Percentiles rank a stretch among this genome's conserved stretches.
Conservation (phyloP, 306 rosid species). For the Nissolia schottii region DNA sequence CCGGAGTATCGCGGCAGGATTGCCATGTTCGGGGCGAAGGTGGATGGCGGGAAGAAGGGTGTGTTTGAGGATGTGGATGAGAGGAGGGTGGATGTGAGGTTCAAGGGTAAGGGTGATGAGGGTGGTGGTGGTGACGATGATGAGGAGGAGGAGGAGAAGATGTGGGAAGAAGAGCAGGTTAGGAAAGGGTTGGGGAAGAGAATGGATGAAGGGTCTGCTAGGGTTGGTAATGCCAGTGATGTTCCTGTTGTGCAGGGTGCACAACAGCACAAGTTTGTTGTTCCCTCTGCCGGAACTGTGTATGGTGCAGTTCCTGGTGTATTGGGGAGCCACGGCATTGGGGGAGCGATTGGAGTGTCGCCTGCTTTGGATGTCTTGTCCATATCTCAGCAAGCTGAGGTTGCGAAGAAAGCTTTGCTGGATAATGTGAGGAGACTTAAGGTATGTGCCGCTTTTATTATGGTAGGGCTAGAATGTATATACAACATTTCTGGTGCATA, state of each 20-base stretch:
- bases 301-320: conserved; percentile 36
- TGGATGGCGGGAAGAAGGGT: conserved; percentile 66
- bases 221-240: conserved; percentile 38
- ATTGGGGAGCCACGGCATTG: conserved; percentile 45
- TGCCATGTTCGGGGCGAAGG: conserved; percentile 77
- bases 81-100: conserved; percentile 34
- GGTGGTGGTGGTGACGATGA: not conserved
- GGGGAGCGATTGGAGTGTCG: conserved; percentile 44
- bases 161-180: conserved; percentile 97
- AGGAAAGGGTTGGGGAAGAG: conserved; percentile 95
- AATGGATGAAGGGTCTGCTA: conserved; percentile 69
- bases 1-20: conserved; percentile 74
- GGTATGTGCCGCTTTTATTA: conserved; percentile 38
- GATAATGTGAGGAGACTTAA: conserved; percentile 72
- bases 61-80: conserved; percentile 85
- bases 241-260: conserved; percentile 51
- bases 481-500: not conserved
- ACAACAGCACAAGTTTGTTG: conserved; percentile 47
- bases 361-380: conserved; percentile 54
- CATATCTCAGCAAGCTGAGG: conserved; percentile 69
- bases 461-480: not conserved
- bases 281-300: conserved; percentile 35
- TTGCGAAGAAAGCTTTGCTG: conserved; percentile 54
- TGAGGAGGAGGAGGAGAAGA: conserved; percentile 78
- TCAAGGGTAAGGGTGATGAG: conserved; percentile 18